A percentile compares a stretch with the other conserved stretches of the same genome.
Evolutionary conservation across 2,329 filamentous ascomycete species (phyloP).

Genomic region (Mycogone perniciosa): DNA sequence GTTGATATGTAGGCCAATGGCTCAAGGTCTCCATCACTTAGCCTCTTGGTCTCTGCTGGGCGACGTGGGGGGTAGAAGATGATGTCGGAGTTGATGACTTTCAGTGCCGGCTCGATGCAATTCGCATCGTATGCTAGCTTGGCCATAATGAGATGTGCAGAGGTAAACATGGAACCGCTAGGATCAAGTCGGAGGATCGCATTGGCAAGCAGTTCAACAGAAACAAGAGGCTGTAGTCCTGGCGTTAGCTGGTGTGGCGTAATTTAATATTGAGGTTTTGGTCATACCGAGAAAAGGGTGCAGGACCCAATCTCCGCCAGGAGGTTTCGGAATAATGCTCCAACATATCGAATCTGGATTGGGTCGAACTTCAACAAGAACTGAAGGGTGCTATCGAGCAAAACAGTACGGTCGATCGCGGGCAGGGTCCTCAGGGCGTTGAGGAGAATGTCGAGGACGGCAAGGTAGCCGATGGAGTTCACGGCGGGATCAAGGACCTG

Average conservation of each 20-base stretch:
- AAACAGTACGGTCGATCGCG: conserved; percentile 22
- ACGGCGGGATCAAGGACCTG: conserved; percentile 41
- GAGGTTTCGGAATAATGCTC: conserved; percentile 36
- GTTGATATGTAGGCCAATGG: conserved; percentile 54
- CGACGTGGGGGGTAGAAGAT: conserved; percentile 52
- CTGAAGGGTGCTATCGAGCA: conserved; percentile 36
- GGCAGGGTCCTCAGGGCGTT: conserved; percentile 20
- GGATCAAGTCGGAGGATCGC: conserved; percentile 63
- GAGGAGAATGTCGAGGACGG: conserved; percentile 38
- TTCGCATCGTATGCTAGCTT: conserved; percentile 53
- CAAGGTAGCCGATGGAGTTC: conserved; percentile 47
- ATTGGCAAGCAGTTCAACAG: conserved; percentile 38
- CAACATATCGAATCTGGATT: conserved; percentile 47
- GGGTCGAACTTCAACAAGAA: conserved; percentile 46
- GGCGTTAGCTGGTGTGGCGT: conserved; percentile 5
- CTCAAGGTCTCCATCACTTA: conserved; percentile 41
- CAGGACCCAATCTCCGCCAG: conserved; percentile 35
- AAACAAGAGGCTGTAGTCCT: conserved; percentile 36
- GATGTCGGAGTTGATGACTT: conserved; percentile 58
- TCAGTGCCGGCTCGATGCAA: conserved; percentile 47
- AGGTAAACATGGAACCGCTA: conserved; percentile 58
- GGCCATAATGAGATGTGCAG: conserved; percentile 52
- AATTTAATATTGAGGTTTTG: no score
- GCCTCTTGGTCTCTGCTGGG: conserved; percentile 29
- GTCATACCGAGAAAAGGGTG: conserved; percentile 37